A percentile compares a stretch with the other conserved stretches of the same genome.
phyloP scores from a whole-genome alignment of 352 stramenopile genomes.

The Thraustochytrium striatum region DNA sequence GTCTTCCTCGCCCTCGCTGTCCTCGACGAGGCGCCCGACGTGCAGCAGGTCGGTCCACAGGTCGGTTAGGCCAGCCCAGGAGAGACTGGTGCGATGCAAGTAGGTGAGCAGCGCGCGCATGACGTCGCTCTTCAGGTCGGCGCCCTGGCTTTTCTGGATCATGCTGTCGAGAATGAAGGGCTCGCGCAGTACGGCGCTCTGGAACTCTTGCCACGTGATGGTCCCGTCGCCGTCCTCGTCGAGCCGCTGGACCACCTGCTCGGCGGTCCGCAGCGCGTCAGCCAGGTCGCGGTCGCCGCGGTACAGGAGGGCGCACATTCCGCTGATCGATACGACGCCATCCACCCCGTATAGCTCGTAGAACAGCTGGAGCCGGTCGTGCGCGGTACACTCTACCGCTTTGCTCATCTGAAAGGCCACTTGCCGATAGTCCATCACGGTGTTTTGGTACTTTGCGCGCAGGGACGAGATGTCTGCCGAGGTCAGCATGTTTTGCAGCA shows the following conservation, averaged over 20 bases:
- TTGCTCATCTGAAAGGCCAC: slow-evolving; percentile 27
- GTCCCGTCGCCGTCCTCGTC: slow-evolving; percentile 25
- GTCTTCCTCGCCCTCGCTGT: background rate
- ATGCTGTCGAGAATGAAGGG: slow-evolving; percentile 40
- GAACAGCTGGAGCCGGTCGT: slow-evolving; percentile 6
- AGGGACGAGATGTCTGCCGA: too few relatives aligned
- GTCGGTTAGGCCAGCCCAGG: slow-evolving; percentile 11
- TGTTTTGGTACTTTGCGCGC: too few relatives aligned
- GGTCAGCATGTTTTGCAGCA: too few relatives aligned
- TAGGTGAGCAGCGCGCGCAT: background rate
- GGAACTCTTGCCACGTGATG: slow-evolving; percentile 11
- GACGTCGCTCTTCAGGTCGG: background rate
- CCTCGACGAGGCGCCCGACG: background rate
- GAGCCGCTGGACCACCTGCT: background rate
- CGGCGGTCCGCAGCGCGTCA: background rate
- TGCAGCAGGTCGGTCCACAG: background rate
- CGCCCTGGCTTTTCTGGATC: background rate
- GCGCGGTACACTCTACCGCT: background rate
- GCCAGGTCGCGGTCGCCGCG: slow-evolving; percentile 8
- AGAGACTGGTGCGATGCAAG: slow-evolving; percentile 33
- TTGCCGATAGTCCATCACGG: slow-evolving; percentile 37
- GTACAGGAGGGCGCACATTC: slow-evolving; percentile 36
- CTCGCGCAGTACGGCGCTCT: slow-evolving; percentile 8
- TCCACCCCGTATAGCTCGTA: slow-evolving; percentile 16
- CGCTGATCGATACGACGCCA: slow-evolving; percentile 15